Evolutionary conservation across 2,329 filamentous ascomycete species (phyloP), one percentile per base, ranked within the genome.

Genomic region (Cladosporium phlei): DNA sequence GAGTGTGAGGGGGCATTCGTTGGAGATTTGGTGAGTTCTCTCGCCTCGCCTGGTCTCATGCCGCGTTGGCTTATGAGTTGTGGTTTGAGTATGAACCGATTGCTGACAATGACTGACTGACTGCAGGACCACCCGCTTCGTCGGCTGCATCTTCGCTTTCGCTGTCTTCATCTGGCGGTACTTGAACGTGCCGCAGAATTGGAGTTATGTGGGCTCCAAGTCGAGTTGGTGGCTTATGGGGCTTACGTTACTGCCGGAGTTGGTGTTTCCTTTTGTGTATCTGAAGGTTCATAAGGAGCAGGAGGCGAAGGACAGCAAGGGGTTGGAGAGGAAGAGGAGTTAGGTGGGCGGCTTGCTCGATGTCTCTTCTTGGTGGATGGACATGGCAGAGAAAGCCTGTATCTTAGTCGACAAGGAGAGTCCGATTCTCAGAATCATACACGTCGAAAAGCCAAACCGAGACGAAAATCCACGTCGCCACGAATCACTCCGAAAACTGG

Each of bases 1-100:
- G 28, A 58, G 66, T 47, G 63, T 64, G 2, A 67, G 63, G 28
- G 66, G 66, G 5, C 66, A 69, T 52, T 64, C 59, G 38, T 42
- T 69, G 8, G 66, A 69, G 53, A 68, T 69, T 8, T 69, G 66
- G 66, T 68, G 47, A 32, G 64, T 46, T n/a, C n/a, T n/a, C n/a
- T n/a, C n/a, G n/a, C n/a, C n/a, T n/a, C n/a, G n/a, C n/a, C n/a
- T n/a, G n/a, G n/a, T n/a, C n/a, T n/a, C n/a, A n/a, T n/a, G n/a
- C n/a, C n/a, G n/a, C n/a, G n/a, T n/a, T n/a, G 10, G 4, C 20
- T 37, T 8, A 28, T 19, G 9, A 21, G 32, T 6, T 20, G n/a
- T n/a, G n/a, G n/a, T n/a, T n/a, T 9, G 16, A 16, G 9, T 11
- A 6, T 20, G 30, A 2, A 33, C 16, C n/a, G n/a, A n/a, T 5